These are phyloP conservation scores for Alternaria incomplexa DNA, from an alignment of 2,329 filamentous ascomycete species.

Conservation along the genomic window DNA sequence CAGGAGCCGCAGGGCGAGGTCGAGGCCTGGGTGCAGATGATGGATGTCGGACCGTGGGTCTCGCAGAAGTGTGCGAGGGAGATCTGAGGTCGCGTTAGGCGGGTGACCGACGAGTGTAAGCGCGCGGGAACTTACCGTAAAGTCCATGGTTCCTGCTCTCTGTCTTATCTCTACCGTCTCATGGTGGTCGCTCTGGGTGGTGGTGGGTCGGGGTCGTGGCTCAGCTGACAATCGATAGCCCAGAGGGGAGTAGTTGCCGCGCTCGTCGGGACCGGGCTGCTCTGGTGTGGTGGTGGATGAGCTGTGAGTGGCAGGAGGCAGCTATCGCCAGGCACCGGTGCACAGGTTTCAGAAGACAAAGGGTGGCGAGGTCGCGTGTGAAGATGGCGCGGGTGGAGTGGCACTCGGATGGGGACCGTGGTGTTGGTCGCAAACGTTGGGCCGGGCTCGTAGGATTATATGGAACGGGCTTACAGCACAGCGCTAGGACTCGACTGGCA, in stretches of 20 bases:
- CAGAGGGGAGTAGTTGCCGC: conserved; percentile 30
- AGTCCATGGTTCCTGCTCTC: conserved; percentile 46
- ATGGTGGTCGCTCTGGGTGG: conserved; percentile 32
- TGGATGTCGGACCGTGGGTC: conserved; percentile 66
- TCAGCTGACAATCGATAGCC: conserved; percentile 41
- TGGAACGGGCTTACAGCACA: conserved; percentile 8
- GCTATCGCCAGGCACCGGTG: conserved; percentile 24
- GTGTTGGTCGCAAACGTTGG: conserved; percentile 22
- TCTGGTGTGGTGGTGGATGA: conserved; percentile 21
- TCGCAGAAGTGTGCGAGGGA: conserved; percentile 69
- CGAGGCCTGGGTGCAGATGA: conserved; percentile 66
- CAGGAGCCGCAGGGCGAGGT: conserved; percentile 62
- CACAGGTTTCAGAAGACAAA: conserved; percentile 27
- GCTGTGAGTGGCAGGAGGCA: conserved; percentile 35
- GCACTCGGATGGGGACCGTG: conserved; percentile 14
- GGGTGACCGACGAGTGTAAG: conserved; percentile 10
- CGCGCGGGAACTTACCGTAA: conserved; percentile 45
- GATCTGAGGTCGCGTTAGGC: conserved; percentile 51
- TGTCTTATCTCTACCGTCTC: conserved; percentile 36
- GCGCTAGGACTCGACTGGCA: conserved; percentile 18
- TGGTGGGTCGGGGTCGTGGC: conserved; percentile 37
- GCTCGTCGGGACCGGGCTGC: conserved; percentile 19
- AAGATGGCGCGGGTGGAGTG: conserved; percentile 10
- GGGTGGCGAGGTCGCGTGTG: conserved; percentile 30
- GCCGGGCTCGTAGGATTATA: conserved; percentile 27